Conservation (phyloP, 345 rosid genomes). For the Populus deltoides region DNA sequence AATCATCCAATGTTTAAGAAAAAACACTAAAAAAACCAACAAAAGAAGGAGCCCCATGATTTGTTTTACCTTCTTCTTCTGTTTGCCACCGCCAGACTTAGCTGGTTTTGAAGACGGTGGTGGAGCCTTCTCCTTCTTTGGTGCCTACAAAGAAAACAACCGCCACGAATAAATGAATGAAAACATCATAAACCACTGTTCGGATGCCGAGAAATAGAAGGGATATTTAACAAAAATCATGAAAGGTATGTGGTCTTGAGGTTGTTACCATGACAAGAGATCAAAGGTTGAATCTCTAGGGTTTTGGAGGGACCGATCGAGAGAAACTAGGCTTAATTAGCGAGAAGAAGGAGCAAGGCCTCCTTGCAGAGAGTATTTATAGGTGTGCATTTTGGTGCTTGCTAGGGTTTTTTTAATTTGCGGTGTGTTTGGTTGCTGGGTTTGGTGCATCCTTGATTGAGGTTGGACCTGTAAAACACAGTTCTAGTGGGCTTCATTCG, state of each 20-base stretch:
- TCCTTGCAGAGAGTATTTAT: neutral
- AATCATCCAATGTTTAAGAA: neutral
- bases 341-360: no score
- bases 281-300: neutral
- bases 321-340: no score
- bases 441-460: neutral
- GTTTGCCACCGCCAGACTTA: slow-evolving; percentile 74
- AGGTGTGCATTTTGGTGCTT: neutral
- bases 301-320: neutral
- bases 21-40: neutral
- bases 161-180: neutral
- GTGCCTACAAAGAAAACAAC: slow-evolving; percentile 38
- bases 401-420: neutral
- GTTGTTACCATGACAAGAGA: neutral
- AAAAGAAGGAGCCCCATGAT: neutral
- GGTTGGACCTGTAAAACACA: neutral
- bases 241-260: neutral
- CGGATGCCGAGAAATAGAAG: neutral
- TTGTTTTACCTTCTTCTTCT: slow-evolving; percentile 64
- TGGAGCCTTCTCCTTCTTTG: slow-evolving; percentile 72
- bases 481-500: neutral
- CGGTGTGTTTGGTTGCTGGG: neutral
- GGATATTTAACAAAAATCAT: neutral
- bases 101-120: slow-evolving; percentile 75
- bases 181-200: neutral